phyloP scores from a whole-genome alignment of 257 asterid genomes.

The Solanum arcanum region DNA sequence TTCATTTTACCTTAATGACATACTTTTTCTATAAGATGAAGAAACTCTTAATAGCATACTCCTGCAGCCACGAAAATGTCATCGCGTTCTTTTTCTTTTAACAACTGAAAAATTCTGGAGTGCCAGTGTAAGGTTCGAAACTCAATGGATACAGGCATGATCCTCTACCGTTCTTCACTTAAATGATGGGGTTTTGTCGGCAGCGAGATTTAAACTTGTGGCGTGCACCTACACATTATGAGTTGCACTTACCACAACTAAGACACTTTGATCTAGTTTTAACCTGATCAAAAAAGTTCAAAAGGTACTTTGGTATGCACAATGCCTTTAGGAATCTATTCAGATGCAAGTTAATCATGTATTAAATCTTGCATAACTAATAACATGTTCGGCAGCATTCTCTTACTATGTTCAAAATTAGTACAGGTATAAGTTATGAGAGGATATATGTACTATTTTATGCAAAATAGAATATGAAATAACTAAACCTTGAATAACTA shows the following conservation, averaged over 20 bases:
- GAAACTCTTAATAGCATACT: not conserved
- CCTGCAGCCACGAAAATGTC: not conserved
- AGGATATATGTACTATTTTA: not conserved
- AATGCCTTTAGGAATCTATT: not conserved
- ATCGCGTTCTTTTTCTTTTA: not conserved
- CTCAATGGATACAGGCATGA: not conserved
- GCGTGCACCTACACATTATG: not conserved
- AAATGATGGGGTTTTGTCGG: not conserved
- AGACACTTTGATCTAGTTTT: not conserved
- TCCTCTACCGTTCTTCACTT: not conserved
- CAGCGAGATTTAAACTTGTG: not conserved
- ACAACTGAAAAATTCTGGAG: not conserved
- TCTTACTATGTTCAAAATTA: not conserved
- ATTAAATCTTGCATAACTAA: not conserved
- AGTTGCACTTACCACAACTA: not conserved
- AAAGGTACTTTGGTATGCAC: not conserved
- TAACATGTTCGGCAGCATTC: not conserved
- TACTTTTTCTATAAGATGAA: not conserved
- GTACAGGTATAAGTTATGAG: not conserved
- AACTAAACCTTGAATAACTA: not conserved
- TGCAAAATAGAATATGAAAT: not conserved
- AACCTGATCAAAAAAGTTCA: not conserved
- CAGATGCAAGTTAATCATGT: not conserved
- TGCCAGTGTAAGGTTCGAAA: not conserved
- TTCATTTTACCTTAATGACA: not conserved